Conservation (phyloP, 495 filamentous ascomycete genomes). For the Penicillium bovifimosum region DNA sequence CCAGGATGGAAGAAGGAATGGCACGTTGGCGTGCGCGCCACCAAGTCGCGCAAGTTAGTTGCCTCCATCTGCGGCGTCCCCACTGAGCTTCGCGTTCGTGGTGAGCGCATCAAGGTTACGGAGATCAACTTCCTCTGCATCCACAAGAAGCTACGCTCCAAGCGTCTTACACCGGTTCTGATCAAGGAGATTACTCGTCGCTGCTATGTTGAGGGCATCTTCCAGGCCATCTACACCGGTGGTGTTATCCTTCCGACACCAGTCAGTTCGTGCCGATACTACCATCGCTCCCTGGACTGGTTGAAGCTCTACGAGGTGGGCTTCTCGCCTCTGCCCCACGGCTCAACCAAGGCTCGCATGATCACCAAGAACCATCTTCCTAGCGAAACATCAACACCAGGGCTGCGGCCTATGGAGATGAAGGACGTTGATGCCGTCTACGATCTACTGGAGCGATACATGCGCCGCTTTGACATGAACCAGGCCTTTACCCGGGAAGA, state of each 20-base stretch:
- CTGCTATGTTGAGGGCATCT: conserved; percentile 76
- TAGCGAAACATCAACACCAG: conserved; percentile 58
- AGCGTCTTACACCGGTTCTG: conserved; percentile 83
- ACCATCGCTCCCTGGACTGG: conserved; percentile 90
- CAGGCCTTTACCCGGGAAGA: conserved; percentile 76
- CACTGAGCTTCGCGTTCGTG: conserved; percentile 70
- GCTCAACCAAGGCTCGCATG: conserved; percentile 76
- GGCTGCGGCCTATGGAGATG: conserved; percentile 72
- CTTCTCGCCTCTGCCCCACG: conserved; percentile 75
- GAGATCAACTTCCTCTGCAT: conserved; percentile 98
- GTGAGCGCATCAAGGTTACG: conserved; percentile 65
- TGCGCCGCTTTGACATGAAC: conserved; percentile 74
- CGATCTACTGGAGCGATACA: conserved; percentile 69
- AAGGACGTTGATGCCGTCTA: conserved; percentile 76
- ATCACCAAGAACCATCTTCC: conserved; percentile 76
- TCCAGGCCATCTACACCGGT: conserved; percentile 92
- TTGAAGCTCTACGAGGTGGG: conserved; percentile 88
- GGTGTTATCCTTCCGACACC: conserved; percentile 87
- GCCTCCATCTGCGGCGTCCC: conserved; percentile 95
- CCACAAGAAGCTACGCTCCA: conserved; percentile 93
- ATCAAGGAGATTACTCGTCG: conserved; percentile 96
- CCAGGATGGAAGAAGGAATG: conserved; percentile 95
- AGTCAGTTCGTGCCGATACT: conserved; percentile 88
- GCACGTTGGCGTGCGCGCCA: conserved; percentile 87
- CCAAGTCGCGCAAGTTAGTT: conserved; percentile 72